Percentiles rank a stretch among this genome's conserved stretches.
Evolutionary conservation across 805 yeast genomes (phyloP).

Genomic region (Candida montana): DNA sequence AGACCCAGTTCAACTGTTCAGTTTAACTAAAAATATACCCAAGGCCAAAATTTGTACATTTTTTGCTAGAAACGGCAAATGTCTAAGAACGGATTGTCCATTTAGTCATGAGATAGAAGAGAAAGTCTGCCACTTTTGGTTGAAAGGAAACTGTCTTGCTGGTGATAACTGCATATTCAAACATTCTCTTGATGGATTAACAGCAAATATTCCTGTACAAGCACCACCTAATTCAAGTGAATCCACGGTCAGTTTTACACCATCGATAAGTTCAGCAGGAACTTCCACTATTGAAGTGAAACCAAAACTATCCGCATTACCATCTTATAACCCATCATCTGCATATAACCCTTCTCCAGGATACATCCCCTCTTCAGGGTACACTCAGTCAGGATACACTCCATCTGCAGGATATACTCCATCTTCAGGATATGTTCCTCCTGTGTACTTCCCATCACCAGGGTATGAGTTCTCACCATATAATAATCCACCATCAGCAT

Average conservation of each 20-base stretch:
- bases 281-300: too few relatives aligned
- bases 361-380: background rate
- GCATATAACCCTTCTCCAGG: slow-evolving; percentile 1
- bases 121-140: slow-evolving; percentile 43
- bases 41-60: slow-evolving; percentile 33
- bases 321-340: background rate
- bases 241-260: background rate
- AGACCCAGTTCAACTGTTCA: slow-evolving; percentile 10
- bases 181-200: slow-evolving; percentile 24
- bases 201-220: background rate
- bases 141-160: slow-evolving; percentile 38
- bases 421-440: background rate
- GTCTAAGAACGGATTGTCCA: slow-evolving; percentile 40
- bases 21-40: background rate
- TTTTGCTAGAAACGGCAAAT: slow-evolving; percentile 35
- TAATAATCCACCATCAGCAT: too few relatives aligned
- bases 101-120: slow-evolving; percentile 39
- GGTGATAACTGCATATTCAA: slow-evolving; percentile 37
- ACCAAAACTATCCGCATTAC: background rate
- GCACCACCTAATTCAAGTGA: slow-evolving; percentile 5
- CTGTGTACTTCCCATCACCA: too few relatives aligned
- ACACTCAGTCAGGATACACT: background rate
- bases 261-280: background rate
- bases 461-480: too few relatives aligned
- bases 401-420: slow-evolving; percentile 2